Evolutionary conservation across 208 protist species (phyloP).

Genomic region (Vickermania spadyakhi): DNA sequence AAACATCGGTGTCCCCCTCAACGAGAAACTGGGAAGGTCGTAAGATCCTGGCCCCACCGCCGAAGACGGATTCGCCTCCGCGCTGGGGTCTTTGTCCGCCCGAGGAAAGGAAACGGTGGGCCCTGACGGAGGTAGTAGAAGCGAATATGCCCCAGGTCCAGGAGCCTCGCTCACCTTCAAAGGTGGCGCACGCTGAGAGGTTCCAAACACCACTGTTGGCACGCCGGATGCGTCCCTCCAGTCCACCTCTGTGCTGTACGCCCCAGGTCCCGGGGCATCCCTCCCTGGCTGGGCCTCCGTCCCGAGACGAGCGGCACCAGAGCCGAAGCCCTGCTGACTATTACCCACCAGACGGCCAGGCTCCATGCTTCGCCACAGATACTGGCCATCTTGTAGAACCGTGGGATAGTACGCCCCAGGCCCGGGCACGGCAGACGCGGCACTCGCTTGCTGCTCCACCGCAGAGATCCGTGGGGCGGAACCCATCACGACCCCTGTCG

Average conservation of each 20-base stretch:
- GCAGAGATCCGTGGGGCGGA: conserved; percentile 13
- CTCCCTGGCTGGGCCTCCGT: conserved; percentile 6
- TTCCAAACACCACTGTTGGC: neutral
- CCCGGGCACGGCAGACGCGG: conserved; percentile 4
- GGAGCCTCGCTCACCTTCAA: conserved; percentile 1
- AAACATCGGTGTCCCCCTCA: neutral
- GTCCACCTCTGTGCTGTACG: conserved; percentile 14
- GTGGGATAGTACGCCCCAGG: conserved; percentile 7
- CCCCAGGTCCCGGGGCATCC: conserved; percentile 18
- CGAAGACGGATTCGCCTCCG: neutral
- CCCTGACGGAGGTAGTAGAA: neutral
- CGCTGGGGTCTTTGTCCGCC: neutral
- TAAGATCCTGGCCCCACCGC: conserved; percentile 2
- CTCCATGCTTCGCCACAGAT: neutral
- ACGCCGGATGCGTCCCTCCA: neutral
- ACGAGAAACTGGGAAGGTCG: neutral
- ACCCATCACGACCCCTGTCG: conserved; percentile 9
- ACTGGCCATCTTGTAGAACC: neutral
- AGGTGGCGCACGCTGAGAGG: conserved; percentile 1
- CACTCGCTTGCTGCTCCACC: conserved; percentile 4
- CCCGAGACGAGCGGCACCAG: neutral
- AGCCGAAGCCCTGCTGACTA: neutral
- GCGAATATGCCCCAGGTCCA: conserved; percentile 16
- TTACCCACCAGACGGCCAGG: neutral
- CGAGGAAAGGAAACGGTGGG: neutral